Evolutionary conservation across 805 yeast genomes (phyloP), one percentile per base, ranked within the genome.

Genomic region (Saccharomycopsis malanga): DNA sequence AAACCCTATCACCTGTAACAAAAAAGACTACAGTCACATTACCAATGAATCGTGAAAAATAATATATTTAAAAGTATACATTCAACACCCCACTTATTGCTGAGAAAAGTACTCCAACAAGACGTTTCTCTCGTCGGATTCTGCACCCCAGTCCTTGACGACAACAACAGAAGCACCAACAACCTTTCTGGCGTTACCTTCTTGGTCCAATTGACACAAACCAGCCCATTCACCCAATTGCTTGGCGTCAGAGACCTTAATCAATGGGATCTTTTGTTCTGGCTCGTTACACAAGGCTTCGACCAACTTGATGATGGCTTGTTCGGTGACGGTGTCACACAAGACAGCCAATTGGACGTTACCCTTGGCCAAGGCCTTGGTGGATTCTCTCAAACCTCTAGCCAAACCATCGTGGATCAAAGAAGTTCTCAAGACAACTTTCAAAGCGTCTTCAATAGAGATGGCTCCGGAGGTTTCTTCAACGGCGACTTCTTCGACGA

Each of bases 181-280:
- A 66, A 93, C 98, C 87, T 93, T 93, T 82, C 97, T 88, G 77
- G 98, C 96, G 81, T 91, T 88, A 78, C 98, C 99, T 67, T 93
- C 98, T 78, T 96, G 87, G 94, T 93, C 98, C 67, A 91, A 83
- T 77, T 88, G 87, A 80, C 96, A 93, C 64, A 93, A 81, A 85
- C 98, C 98, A 68, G 98, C 98, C 98, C 98, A 93, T 81, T 93
- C 98, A 82, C 99, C 99, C 71, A 93, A 83, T 79, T 87, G 86
- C 84, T 93, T 93, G 70, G 98, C 96, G 71, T 93, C 98, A 65
- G 98, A 86, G 64, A 93, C 98, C 85, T 93, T 93, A 84, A 93
- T 85, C 74, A 93, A 80, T 66, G 98, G 98, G 63, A 91, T 87
- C 78, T 87, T 86, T 74, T 82, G 79, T 70, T 87, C 95, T 68